phyloP scores from a whole-genome alignment of 768 basidiomycete species.

The Suillus cothurnatus region DNA sequence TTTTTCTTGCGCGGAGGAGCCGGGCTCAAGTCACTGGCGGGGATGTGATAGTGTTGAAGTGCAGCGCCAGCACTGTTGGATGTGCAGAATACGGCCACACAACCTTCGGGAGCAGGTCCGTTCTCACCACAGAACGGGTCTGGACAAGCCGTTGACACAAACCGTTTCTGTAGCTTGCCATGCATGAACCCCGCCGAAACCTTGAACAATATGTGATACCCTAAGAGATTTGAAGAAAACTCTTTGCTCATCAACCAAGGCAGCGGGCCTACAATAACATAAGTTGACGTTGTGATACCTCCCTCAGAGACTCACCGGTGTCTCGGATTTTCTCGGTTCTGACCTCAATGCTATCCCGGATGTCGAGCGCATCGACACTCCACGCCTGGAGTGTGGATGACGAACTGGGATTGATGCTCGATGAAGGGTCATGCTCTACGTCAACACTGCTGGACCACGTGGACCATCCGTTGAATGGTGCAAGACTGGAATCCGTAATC shows the following conservation, averaged over 20 bases:
- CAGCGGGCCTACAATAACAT: neutral
- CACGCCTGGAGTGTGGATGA: neutral
- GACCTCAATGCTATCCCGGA: neutral
- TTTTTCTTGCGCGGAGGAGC: neutral
- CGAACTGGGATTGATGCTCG: no score
- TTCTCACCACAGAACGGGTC: neutral
- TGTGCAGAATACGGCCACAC: neutral
- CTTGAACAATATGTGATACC: neutral
- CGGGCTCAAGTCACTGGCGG: neutral
- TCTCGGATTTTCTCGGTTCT: neutral
- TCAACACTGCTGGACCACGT: no score
- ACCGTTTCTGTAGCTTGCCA: neutral
- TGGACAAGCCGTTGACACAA: neutral
- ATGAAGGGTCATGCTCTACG: no score
- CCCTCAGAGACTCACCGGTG: neutral
- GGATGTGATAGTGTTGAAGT: neutral
- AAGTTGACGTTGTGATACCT: neutral
- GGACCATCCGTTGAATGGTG: neutral
- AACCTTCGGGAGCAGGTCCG: neutral
- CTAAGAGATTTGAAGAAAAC: neutral
- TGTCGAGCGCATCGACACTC: neutral
- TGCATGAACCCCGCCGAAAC: neutral
- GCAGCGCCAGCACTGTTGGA: neutral
- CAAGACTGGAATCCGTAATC: neutral
- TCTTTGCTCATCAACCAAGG: neutral